Percentiles rank a stretch among this genome's conserved stretches.
These are phyloP conservation scores for Cladochytrium tenue DNA, from an alignment of 371 early-diverging fungal genomes.

Conservation along the genomic window DNA sequence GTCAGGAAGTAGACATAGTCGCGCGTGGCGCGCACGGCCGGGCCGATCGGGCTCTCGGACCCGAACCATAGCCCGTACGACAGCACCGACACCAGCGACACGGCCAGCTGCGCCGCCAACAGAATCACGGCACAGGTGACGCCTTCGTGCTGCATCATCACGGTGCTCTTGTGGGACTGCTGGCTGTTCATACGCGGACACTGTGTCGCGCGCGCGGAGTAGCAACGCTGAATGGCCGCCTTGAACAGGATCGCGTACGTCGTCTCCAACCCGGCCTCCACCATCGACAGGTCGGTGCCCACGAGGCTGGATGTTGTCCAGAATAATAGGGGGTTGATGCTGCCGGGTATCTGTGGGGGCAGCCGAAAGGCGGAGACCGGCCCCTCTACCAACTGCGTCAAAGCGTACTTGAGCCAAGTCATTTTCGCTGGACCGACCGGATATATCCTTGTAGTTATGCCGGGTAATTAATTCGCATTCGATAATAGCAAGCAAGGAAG, in stretches of 20 bases:
- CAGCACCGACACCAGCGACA: not conserved
- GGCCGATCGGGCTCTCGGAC: conserved; percentile 9
- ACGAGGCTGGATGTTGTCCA: conserved; percentile 30
- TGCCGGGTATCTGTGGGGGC: conserved; percentile 8
- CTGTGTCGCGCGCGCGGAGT: conserved; percentile 11
- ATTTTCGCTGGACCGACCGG: too few species aligned
- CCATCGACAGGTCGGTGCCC: conserved; percentile 16
- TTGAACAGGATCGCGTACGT: conserved; percentile 25
- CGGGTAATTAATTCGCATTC: too few species aligned
- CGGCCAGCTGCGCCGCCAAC: conserved; percentile 6
- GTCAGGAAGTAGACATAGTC: conserved; percentile 19
- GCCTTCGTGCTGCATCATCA: not conserved
- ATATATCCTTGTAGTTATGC: too few species aligned
- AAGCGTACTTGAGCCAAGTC: conserved; percentile 7
- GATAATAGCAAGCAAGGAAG: too few species aligned
- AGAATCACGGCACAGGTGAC: not conserved
- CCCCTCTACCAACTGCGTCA: conserved; percentile 5
- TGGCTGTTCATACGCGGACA: conserved; percentile 16
- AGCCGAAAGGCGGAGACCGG: conserved; percentile 1
- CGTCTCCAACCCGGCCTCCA: conserved; percentile 33
- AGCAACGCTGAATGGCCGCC: conserved; percentile 31
- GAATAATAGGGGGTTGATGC: conserved; percentile 3
- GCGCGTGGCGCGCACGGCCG: conserved; percentile 8
- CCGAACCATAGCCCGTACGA: conserved; percentile 9
- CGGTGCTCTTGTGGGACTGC: conserved; percentile 3